These are phyloP conservation scores for Pezicula radicicola DNA, from an alignment of 2,329 filamentous ascomycete genomes.

Conservation along the genomic window DNA sequence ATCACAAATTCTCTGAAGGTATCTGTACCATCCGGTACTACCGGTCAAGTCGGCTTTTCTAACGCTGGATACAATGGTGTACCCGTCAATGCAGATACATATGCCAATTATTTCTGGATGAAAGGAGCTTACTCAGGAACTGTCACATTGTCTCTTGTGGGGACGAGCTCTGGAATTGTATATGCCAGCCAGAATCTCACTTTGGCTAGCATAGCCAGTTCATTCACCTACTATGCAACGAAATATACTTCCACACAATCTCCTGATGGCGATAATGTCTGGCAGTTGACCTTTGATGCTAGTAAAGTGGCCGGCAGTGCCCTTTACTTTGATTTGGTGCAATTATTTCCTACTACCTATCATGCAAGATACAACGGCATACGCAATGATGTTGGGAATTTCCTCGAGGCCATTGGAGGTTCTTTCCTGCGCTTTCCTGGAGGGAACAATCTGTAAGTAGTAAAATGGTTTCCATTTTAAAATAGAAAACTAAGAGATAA, in stretches of 20 bases:
- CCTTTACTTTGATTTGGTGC: constrained; percentile 54
- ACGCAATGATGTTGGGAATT: constrained; percentile 49
- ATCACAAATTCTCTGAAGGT: constrained; percentile 11
- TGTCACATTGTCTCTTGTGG: constrained; percentile 6
- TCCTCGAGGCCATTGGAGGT: constrained; percentile 47
- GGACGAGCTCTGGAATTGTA: constrained; percentile 5
- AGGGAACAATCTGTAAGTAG: constrained; percentile 52
- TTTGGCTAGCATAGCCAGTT: constrained; percentile 2
- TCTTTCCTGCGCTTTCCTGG: constrained; percentile 61
- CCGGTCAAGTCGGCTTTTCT: constrained; percentile 25
- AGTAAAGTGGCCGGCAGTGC: constrained; percentile 22
- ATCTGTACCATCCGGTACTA: constrained; percentile 11
- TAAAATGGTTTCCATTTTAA: background rate
- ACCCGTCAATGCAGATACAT: constrained; percentile 15
- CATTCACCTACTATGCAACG: constrained; percentile 9
- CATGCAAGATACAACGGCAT: constrained; percentile 54
- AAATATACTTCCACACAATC: constrained; percentile 2
- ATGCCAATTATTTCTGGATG: constrained; percentile 14
- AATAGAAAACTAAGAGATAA: constrained; percentile 19
- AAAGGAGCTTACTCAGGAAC: constrained; percentile 11
- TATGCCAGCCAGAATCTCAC: constrained; percentile 8
- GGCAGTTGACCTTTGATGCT: constrained; percentile 49
- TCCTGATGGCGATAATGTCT: constrained; percentile 45
- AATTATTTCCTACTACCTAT: constrained; percentile 56
- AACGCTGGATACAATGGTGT: constrained; percentile 27